phyloP scores from a whole-genome alignment of 306 rosid genomes.

The Cajanus cajan region DNA sequence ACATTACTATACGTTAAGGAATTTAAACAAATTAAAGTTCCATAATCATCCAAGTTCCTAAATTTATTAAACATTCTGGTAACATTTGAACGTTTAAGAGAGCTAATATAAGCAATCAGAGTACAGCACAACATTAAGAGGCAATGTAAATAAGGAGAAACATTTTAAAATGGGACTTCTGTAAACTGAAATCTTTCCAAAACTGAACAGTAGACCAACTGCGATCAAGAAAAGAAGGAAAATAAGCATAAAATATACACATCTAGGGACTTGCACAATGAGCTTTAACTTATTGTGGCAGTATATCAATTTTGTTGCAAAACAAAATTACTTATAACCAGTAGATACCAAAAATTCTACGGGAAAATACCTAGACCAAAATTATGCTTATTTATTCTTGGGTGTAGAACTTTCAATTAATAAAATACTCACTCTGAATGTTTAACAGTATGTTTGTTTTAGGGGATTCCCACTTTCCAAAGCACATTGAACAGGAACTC shows the following conservation, averaged over 20 bases:
- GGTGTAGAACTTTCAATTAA: background rate
- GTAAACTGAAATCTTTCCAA: background rate
- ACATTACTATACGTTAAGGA: slow-evolving; percentile 26
- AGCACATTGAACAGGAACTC: no score
- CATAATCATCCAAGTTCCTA: slow-evolving; percentile 20
- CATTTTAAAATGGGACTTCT: slow-evolving; percentile 18
- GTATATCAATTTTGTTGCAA: slow-evolving; percentile 13
- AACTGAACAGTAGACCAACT: slow-evolving; percentile 14
- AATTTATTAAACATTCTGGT: background rate
- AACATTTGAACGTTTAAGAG: background rate
- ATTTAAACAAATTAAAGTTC: slow-evolving; percentile 22
- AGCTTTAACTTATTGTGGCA: background rate
- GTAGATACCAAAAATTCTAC: background rate
- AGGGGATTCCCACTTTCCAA: no score
- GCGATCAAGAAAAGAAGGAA: slow-evolving; percentile 6
- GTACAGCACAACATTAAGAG: slow-evolving; percentile 13
- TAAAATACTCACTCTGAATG: background rate
- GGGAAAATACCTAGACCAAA: background rate
- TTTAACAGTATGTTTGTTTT: background rate
- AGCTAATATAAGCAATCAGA: background rate
- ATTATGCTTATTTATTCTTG: slow-evolving; percentile 9
- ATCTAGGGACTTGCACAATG: background rate
- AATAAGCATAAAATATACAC: background rate
- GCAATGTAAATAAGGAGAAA: slow-evolving; percentile 20
- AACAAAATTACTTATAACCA: background rate